Percentiles rank a stretch among this genome's conserved stretches.
Evolutionary conservation across 129 eudicot genomes (phyloP).

Genomic region (Apium graveolens): DNA sequence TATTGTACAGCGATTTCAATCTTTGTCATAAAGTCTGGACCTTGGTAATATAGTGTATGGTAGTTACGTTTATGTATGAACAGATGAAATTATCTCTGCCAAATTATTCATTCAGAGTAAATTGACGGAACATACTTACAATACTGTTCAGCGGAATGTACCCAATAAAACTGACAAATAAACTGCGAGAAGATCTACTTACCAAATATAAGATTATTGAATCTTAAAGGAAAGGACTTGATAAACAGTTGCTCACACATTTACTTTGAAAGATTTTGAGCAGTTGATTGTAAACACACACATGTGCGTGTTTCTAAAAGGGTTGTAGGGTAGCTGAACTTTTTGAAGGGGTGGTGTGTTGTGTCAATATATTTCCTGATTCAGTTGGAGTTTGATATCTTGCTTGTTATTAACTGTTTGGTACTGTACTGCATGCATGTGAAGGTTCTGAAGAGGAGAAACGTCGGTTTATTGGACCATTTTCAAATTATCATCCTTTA

Average conservation of each 20-base stretch:
- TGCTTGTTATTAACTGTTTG: neutral
- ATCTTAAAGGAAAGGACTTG: neutral
- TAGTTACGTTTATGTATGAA: too few relatives aligned
- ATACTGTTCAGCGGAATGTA: neutral
- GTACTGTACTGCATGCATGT: constrained; percentile 16
- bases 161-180: neutral
- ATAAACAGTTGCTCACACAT: neutral
- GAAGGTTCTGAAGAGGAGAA: constrained; percentile 4
- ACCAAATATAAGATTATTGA: neutral
- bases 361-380: neutral
- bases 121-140: neutral
- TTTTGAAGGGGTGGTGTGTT: neutral
- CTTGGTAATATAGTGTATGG: too few relatives aligned
- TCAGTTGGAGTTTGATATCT: neutral
- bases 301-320: neutral
- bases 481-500: neutral
- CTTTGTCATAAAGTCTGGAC: too few relatives aligned
- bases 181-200: neutral
- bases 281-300: neutral
- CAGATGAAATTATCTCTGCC: neutral
- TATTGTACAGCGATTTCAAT: too few relatives aligned
- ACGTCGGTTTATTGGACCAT: constrained; percentile 11
- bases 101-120: neutral
- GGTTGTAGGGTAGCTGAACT: neutral
- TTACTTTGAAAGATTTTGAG: neutral